Base-by-base conservation (phyloP, 805 yeast species). In the Metschnikowia bowlesiae region DNA sequence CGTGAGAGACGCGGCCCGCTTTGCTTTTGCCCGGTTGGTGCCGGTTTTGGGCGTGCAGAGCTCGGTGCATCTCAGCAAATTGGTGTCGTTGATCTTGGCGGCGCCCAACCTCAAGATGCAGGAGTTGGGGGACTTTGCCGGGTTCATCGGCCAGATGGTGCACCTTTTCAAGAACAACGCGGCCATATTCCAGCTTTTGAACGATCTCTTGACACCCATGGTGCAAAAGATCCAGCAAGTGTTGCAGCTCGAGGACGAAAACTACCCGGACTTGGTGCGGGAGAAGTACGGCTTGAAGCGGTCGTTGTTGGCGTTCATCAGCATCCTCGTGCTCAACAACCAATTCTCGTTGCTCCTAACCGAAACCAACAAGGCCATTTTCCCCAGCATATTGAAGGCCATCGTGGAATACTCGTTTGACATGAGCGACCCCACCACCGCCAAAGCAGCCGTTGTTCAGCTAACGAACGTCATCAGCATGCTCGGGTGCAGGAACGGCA, bases 71-170 rank as follows among this genome's bases (percentile, higher is more conserved):
- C 74, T 88, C 65, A 84, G 85, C 55, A 84, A 88, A 62, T 78
- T 90, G 53, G 81, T 94, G 51, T 80, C 88, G 2, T 56, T 73
- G 30, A 75, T 84, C 22, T 71, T 89, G 50, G 76, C 80, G 11
- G 63, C 72, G 6, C 81, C 79, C 35, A 78, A 83, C 57, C 72
- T 85, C 58, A 80, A 79, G 51, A 67, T 79, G 10, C 70, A 74
- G 47, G 97, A 91, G 64, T 71, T 92, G 63, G 77, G 79, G 36
- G 96, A 90, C 62, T 89, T 94, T 62, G 70, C 90, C 49, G 80
- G 92, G 37, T 92, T 94, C 65, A 70, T 94, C 53, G 91, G 96
- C 5, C 98, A 94, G 68, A 80, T 94, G 53, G 80, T 87, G 47
- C 97, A 92, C 65, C 80, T 76, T 56, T 89, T 85, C 68, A 80